Evolutionary conservation across 495 filamentous ascomycete species (phyloP).

Genomic region (Hamigera avellanea): DNA sequence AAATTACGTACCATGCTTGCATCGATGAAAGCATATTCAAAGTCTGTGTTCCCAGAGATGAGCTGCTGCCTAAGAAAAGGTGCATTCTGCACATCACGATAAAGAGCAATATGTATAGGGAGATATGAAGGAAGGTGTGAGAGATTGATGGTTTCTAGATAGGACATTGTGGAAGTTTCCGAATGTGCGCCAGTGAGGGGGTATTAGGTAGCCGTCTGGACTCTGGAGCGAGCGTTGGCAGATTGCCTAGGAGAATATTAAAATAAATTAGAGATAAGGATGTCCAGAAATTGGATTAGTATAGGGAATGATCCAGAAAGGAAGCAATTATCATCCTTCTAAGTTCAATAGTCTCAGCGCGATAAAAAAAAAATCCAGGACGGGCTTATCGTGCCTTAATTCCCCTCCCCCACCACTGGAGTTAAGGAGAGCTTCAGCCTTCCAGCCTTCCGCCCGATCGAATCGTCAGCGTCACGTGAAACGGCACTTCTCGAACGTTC

Average conservation of each 20-base stretch:
- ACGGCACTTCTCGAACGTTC: constrained; percentile 36
- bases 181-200: background rate
- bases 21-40: constrained; percentile 91
- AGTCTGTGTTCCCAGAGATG: constrained; percentile 64
- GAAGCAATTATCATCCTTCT: no score
- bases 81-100: constrained; percentile 64
- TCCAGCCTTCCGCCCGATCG: constrained; percentile 7
- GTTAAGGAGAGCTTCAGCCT: no score
- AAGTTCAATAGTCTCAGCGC: no score
- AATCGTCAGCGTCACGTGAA: constrained; percentile 18
- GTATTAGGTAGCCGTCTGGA: no score
- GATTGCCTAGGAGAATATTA: no score
- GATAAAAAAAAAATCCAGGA: background rate
- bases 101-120: constrained; percentile 60
- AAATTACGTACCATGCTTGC: constrained; percentile 45
- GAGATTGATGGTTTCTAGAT: constrained; percentile 42
- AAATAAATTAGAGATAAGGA: background rate
- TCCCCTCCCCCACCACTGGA: constrained; percentile 9
- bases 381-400: background rate
- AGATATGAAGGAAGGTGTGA: constrained; percentile 58
- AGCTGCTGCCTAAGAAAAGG: constrained; percentile 69
- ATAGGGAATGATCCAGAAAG: no score
- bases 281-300: no score
- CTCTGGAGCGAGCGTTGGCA: no score
- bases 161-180: constrained; percentile 16